Percentiles rank a stretch among this genome's conserved stretches.
Conservation (phyloP, 352 stramenopile genomes). For the Thraustochytrium striatum region DNA sequence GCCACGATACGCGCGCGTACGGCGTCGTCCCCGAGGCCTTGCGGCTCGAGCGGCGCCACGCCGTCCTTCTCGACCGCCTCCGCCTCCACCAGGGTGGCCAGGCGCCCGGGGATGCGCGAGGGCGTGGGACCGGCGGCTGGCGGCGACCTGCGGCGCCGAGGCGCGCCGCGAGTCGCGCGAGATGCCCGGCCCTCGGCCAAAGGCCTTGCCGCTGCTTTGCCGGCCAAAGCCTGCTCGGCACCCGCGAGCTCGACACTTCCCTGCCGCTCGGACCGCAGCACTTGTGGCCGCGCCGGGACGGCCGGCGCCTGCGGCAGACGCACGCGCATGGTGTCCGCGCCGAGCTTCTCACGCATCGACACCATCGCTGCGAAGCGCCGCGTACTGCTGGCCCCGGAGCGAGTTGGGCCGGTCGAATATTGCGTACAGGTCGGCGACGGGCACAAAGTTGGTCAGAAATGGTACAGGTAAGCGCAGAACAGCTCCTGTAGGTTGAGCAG, state of each 20-base stretch:
- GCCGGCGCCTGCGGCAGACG: too few relatives aligned
- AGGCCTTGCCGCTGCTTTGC: too few relatives aligned
- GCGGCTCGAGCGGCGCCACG: not conserved
- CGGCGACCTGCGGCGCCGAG: not conserved
- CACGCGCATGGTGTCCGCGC: too few relatives aligned
- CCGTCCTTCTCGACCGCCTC: not conserved
- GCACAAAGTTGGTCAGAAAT: constrained; percentile 54
- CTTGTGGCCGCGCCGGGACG: too few relatives aligned
- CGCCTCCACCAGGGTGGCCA: not conserved
- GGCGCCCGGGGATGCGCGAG: not conserved
- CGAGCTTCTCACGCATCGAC: too few relatives aligned
- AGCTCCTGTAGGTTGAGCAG: constrained; percentile 51
- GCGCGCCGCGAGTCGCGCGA: not conserved
- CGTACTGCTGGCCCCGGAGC: not conserved
- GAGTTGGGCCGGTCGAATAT: constrained; percentile 8
- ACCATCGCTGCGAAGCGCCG: not conserved
- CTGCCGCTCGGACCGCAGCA: too few relatives aligned
- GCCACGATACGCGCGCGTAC: constrained; percentile 20
- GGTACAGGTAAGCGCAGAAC: constrained; percentile 56
- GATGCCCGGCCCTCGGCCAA: too few relatives aligned
- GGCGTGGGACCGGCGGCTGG: not conserved
- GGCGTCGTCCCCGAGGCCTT: not conserved
- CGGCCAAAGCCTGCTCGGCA: too few relatives aligned
- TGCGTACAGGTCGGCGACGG: not conserved
- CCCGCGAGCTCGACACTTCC: too few relatives aligned